Evolutionary conservation across 2,329 filamentous ascomycete species (phyloP), one percentile per base, ranked within the genome.

Genomic region (Calonectria fujianensis): DNA sequence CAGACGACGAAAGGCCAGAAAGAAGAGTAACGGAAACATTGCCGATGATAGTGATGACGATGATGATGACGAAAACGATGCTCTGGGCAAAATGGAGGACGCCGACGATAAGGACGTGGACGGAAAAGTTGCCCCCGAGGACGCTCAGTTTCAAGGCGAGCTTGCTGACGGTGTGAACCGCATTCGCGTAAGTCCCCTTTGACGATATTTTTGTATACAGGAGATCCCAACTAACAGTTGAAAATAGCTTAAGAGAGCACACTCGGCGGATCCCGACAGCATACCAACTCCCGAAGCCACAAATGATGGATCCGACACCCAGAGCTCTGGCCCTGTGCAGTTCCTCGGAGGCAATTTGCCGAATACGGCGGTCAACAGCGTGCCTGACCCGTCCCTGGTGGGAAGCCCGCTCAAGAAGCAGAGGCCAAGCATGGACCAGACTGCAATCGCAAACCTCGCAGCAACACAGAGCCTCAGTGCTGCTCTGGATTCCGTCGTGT

Each of bases 111-210:
- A 92, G 82, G 89, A 93, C 65, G 85, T 88, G 69, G 90, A 91
- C 78, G 86, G 87, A 64, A 89, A 91, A 80, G 85, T 94, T 45
- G 92, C 89, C 9, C 91, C 93, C 2, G 94, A 96, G 77, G 95
- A 96, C 82, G 92, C 91, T 68, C 90, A 91, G 78, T 92, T 92
- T 79, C 91, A 93, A 70, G 93, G 93, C 65, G 94, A 96, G 84
- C 88, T 97, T 70, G 93, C 94, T 52, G 95, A 96, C 76, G 94
- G 94, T 63, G 94, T 97, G 66, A 91, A 95, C 80, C 93, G 95
- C 79, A 96, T 97, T 84, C 94, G 93, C 85, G 95, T 95, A 89
- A 82, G 91, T 84, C 54, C 20, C 7, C 32, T 27, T 31, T 1
- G 27, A 31, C 29, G 29, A 63, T 13, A 3, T 24, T 48, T 24